Conservation (phyloP, 2,329 filamentous ascomycete genomes). For the Aphanoascus verrucosus region DNA sequence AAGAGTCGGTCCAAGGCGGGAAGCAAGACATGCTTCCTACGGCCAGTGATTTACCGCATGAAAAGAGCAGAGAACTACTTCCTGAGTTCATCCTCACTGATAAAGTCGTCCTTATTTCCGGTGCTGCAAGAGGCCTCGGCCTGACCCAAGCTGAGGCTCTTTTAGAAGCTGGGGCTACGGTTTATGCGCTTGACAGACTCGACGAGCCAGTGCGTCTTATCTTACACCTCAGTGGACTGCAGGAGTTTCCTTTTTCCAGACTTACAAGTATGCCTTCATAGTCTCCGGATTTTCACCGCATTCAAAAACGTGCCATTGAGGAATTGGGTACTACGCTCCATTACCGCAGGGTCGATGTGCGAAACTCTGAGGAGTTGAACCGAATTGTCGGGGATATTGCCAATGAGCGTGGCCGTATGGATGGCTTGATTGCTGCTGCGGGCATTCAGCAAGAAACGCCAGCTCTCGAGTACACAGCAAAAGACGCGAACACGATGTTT, state of each 20-base stretch:
- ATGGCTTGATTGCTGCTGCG: slow-evolving; percentile 66
- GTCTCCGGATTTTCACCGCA: slow-evolving; percentile 51
- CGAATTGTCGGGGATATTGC: slow-evolving; percentile 58
- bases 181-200: slow-evolving; percentile 28
- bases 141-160: slow-evolving; percentile 62
- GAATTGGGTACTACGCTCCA: slow-evolving; percentile 58
- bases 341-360: slow-evolving; percentile 72
- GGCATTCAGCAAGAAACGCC: slow-evolving; percentile 69
- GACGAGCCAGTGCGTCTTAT: slow-evolving; percentile 17
- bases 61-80: slow-evolving; percentile 33
- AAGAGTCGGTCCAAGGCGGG: neutral
- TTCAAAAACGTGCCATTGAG: slow-evolving; percentile 52
- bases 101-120: slow-evolving; percentile 61
- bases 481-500: slow-evolving; percentile 53
- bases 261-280: slow-evolving; percentile 12
- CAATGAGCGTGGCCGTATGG: slow-evolving; percentile 57
- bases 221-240: neutral
- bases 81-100: slow-evolving; percentile 66
- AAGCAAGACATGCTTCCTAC: neutral
- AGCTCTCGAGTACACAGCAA: slow-evolving; percentile 63
- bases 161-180: slow-evolving; percentile 59
- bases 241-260: neutral
- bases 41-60: slow-evolving; percentile 20
- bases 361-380: slow-evolving; percentile 58
- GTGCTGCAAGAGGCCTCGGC: slow-evolving; percentile 62